Base-by-base conservation (phyloP, 306 rosid genomes). In the Comarum palustre region DNA sequence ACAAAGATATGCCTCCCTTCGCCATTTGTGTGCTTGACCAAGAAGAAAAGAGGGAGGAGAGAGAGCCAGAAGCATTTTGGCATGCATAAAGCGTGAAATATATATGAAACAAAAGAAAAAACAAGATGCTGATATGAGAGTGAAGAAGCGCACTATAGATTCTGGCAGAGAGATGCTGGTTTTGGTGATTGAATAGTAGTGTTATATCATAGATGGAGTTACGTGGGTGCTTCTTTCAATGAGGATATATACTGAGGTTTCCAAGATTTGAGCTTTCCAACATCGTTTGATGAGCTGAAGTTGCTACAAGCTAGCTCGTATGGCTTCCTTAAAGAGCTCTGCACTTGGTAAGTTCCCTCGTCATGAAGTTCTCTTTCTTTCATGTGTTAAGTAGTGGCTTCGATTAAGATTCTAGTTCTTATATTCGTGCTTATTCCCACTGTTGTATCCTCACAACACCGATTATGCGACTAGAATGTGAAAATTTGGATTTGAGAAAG, bases 61-160 rank as follows among this genome's bases (percentile, higher is more conserved):
- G 61, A 25, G 8, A 24, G 16, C 27, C 16, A 4, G 31, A 55
- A 24, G 14, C 38, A 29, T 29, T 59, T 22, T 27, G 22, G 15
- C 7, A 48, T 20, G 34, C 9, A 69, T 51, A 6, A 9, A n/a
- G 64, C 15, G 36, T 52, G 50, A 48, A 70, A 11, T 19, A 14
- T 48, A 70, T 36, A 60, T 2, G 66, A 58, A 50, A 48, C 16
- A 25, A 34, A 34, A 13, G 46, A 11, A 7, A 36, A 12, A 70
- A 54, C 66, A 22, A 71, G 65, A 54, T 71, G 51, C 50, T 70
- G 66, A 71, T 71, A 66, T 22, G 66, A 4, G 50, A 10, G 25
- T 34, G 68, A 63, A 36, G 20, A 61, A 32, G 42, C 43, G 24
- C 42, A 61, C 42, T 32, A 32, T 19, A 27, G 13, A 3, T 34